These are phyloP conservation scores for Cutaneotrichosporon sp. DNA, from an alignment of 1,284 basidiomycete species.

Conservation along the genomic window DNA sequence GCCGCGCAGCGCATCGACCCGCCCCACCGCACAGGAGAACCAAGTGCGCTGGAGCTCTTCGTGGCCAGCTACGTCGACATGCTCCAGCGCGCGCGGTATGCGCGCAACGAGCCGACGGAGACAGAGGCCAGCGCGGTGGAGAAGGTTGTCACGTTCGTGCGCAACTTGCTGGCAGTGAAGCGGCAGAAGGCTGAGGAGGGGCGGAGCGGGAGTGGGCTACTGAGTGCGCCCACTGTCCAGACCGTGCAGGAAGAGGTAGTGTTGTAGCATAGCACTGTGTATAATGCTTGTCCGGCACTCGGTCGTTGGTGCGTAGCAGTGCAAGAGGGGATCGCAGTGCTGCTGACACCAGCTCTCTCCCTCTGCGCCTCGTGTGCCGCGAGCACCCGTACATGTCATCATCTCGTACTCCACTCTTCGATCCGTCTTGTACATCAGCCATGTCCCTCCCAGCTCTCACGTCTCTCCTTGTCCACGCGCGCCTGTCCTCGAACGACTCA, in stretches of 20 bases:
- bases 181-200: slow-evolving; percentile 3
- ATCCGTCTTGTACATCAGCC: background rate
- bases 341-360: too few species aligned
- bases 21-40: slow-evolving; percentile 10
- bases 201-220: slow-evolving; percentile 13
- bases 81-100: slow-evolving; percentile 70
- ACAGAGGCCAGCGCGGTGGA: slow-evolving; percentile 69
- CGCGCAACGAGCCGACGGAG: slow-evolving; percentile 65
- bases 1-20: slow-evolving; percentile 55
- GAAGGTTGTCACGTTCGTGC: slow-evolving; percentile 64
- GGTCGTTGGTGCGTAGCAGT: too few species aligned
- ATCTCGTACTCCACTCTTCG: too few species aligned
- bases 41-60: slow-evolving; percentile 58
- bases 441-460: background rate
- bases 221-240: slow-evolving; percentile 13
- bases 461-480: too few species aligned
- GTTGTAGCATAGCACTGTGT: slow-evolving; percentile 9
- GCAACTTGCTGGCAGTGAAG: slow-evolving; percentile 15
- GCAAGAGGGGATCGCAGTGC: too few species aligned
- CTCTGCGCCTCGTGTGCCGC: too few species aligned
- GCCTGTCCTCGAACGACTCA: too few species aligned
- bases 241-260: background rate
- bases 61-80: slow-evolving; percentile 75
- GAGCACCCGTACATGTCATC: too few species aligned
- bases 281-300: too few species aligned